Base-by-base conservation (phyloP, 345 rosid genomes). In the Dovyalis caffra region DNA sequence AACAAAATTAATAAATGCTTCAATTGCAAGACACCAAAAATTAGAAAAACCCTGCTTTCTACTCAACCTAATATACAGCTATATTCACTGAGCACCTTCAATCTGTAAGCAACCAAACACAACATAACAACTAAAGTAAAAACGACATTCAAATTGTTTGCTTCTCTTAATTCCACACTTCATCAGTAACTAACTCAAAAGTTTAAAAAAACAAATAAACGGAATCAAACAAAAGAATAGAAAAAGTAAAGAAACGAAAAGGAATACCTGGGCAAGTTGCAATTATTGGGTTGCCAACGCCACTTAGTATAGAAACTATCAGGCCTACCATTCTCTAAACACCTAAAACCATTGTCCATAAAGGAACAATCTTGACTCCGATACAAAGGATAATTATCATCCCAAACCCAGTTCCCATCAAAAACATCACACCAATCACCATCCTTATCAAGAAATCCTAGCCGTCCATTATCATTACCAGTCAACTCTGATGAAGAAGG, bases 361-460 rank as follows among this genome's bases (percentile, higher is more conserved):
- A 83, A 86, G 32, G 75, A 78, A 53, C 95, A 90, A 76, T 87
- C 84, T 66, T 76, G 80, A 74, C 91, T 90, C 63, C 83, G 82
- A 68, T 90, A 90, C 62, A 88, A 61, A 8, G 95, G 95, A 74
- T 90, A 87, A 32, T 73, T 61, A 56, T 87, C 88, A 33, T 88
- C 92, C 92, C 92, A 90, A 69, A 87, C 84, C 95, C 95, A 90
- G 69, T 85, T 86, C 40, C 95, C 95, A 83, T 87, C 82, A 75
- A 87, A 90, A 66, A 86, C 68, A 79, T 90, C 88, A 72, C 95
- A 90, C 12, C 77, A 60, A 40, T 78, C 87, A 51, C 89, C 88
- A 45, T 62, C 83, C 72, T 85, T 81, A 40, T 88, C 90, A 23
- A 89, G 88, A 78, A 88, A 89, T 58, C 85, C 83, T 8, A 67